A percentile compares a stretch with the other conserved stretches of the same genome.
phyloP scores from a whole-genome alignment of 202 grass and related monocot genomes.

The Carex sylvatica region DNA sequence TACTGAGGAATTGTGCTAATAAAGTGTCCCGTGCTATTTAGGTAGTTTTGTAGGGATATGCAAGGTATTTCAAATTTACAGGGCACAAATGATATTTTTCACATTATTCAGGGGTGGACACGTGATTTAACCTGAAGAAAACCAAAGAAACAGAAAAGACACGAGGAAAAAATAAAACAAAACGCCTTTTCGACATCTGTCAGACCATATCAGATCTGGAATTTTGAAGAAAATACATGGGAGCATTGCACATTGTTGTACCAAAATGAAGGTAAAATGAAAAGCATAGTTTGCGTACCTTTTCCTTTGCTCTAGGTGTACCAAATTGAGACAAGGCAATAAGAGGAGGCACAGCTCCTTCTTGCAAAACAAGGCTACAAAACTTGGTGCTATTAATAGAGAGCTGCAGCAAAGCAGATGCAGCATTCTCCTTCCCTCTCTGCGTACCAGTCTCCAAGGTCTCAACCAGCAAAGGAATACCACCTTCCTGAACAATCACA shows the following conservation, averaged over 20 bases:
- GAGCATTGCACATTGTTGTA: neutral
- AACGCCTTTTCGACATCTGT: neutral
- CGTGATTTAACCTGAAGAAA: neutral
- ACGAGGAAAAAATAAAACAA: neutral
- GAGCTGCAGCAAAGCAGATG: constrained; percentile 42
- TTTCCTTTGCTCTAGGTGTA: constrained; percentile 50
- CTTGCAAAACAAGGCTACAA: constrained; percentile 48
- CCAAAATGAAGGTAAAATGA: constrained; percentile 4
- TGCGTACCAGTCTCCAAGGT: constrained; percentile 46
- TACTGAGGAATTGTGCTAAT: neutral
- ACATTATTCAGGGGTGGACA: neutral
- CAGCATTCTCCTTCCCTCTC: constrained; percentile 50
- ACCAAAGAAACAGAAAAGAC: constrained; percentile 8
- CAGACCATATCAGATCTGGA: neutral
- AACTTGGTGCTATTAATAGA: constrained; percentile 39
- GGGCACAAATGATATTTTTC: neutral
- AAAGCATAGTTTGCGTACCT: constrained; percentile 26
- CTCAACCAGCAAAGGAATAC: constrained; percentile 45
- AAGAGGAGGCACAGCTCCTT: constrained; percentile 51
- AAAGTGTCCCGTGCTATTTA: neutral
- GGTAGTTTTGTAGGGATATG: neutral
- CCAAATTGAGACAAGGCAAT: constrained; percentile 55
- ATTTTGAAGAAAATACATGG: neutral
- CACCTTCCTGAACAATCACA: constrained; percentile 43
- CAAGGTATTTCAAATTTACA: neutral